phyloP scores from a whole-genome alignment of 2,329 filamentous ascomycete genomes.

The Trichoderma atrobrunneum region DNA sequence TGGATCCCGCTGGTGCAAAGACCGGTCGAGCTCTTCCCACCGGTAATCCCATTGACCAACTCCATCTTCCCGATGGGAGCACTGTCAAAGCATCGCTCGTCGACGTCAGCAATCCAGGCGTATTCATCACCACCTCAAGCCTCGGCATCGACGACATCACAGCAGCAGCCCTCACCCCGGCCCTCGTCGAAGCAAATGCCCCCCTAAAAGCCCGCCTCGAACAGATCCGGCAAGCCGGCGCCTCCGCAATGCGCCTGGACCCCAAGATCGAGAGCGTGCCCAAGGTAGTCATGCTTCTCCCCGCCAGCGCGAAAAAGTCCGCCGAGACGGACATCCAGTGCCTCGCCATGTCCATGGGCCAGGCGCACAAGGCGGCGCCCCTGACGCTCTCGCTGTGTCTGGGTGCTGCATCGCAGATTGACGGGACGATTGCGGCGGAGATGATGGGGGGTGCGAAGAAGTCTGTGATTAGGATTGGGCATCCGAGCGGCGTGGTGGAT shows the following conservation, averaged over 20 bases:
- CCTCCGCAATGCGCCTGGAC: conserved; percentile 59
- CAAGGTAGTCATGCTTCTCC: conserved; percentile 54
- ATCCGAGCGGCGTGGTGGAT: conserved; percentile 47
- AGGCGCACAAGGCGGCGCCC: conserved; percentile 55
- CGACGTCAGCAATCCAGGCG: conserved; percentile 62
- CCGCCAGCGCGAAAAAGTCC: conserved; percentile 27
- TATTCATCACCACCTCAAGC: conserved; percentile 57
- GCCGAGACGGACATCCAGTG: conserved; percentile 41
- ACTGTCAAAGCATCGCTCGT: conserved; percentile 54
- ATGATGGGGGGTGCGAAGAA: conserved; percentile 27
- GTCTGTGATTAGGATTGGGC: conserved; percentile 41
- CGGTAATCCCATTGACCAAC: conserved; percentile 49
- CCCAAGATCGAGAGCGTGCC: conserved; percentile 51
- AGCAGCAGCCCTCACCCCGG: conserved; percentile 50
- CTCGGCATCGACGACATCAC: conserved; percentile 46
- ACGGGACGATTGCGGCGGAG: conserved; percentile 42
- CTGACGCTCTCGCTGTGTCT: conserved; percentile 53
- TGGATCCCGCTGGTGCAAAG: conserved; percentile 60
- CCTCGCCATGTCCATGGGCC: conserved; percentile 52
- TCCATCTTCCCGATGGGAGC: conserved; percentile 38
- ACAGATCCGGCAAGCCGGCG: conserved; percentile 54
- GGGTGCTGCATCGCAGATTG: conserved; percentile 47
- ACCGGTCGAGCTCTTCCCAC: conserved; percentile 55
- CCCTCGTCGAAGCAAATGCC: conserved; percentile 48
- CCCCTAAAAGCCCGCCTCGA: conserved; percentile 49